Percentiles rank a stretch among this genome's conserved stretches.
These are phyloP conservation scores for Ogataea ramenticola DNA, from an alignment of 805 yeast genomes.

Conservation along the genomic window DNA sequence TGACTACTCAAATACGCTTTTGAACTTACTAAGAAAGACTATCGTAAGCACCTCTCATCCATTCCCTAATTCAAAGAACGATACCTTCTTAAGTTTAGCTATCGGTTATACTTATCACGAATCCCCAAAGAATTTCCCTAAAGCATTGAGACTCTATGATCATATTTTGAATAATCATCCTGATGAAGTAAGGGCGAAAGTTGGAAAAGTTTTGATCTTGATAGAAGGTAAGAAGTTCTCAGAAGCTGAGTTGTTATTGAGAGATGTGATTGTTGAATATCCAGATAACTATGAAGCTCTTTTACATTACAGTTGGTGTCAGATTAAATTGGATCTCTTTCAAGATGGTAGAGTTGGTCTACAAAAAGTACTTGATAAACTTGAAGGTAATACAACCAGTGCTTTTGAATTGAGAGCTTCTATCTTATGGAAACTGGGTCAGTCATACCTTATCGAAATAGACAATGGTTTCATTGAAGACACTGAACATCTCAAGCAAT, in stretches of 20 bases:
- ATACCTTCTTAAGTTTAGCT: slow-evolving; percentile 61
- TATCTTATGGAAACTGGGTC: slow-evolving; percentile 68
- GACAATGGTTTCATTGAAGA: slow-evolving; percentile 11
- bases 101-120: slow-evolving; percentile 76
- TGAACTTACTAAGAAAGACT: slow-evolving; percentile 43
- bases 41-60: slow-evolving; percentile 39
- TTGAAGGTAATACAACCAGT: slow-evolving; percentile 43
- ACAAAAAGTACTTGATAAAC: slow-evolving; percentile 31
- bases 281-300: slow-evolving; percentile 55
- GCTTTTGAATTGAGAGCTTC: slow-evolving; percentile 52
- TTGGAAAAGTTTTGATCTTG: slow-evolving; percentile 77
- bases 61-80: slow-evolving; percentile 46
- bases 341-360: slow-evolving; percentile 47
- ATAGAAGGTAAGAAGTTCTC: slow-evolving; percentile 55
- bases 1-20: slow-evolving; percentile 52
- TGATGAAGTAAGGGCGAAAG: slow-evolving; percentile 45
- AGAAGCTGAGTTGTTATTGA: slow-evolving; percentile 48
- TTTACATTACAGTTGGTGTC: slow-evolving; percentile 75
- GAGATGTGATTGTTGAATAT: slow-evolving; percentile 36
- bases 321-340: slow-evolving; percentile 44
- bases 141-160: slow-evolving; percentile 69
- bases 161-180: slow-evolving; percentile 39
- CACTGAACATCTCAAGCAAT: slow-evolving; percentile 15
- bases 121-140: slow-evolving; percentile 79
- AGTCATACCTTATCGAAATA: slow-evolving; percentile 40